A percentile compares a stretch with the other conserved stretches of the same genome.
phyloP scores from a whole-genome alignment of 306 rosid genomes.

The Cicer pinnatifidum region DNA sequence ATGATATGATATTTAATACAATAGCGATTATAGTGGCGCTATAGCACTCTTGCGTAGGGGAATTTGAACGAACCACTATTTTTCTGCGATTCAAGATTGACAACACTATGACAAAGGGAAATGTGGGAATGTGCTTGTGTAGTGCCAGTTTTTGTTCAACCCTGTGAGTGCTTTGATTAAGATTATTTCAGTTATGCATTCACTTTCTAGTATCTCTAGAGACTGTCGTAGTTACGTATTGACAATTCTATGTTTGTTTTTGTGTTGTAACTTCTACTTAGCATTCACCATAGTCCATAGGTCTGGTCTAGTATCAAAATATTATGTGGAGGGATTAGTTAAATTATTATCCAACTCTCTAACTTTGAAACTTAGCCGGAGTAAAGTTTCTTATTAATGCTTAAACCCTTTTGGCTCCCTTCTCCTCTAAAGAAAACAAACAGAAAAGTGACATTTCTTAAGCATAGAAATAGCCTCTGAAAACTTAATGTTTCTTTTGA shows the following conservation, averaged over 20 bases:
- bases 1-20: too few species aligned
- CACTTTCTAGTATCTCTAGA: constrained; percentile 15
- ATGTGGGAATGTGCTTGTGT: background rate
- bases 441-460: constrained; percentile 30
- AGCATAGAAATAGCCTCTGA: constrained; percentile 10
- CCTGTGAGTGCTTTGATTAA: constrained; percentile 25
- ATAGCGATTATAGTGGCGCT: too few species aligned
- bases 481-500: constrained; percentile 45
- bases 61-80: too few species aligned
- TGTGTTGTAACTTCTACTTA: constrained; percentile 11
- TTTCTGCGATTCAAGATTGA: too few species aligned
- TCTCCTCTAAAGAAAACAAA: constrained; percentile 11
- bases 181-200: constrained; percentile 8
- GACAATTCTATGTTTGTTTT: background rate
- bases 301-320: constrained; percentile 1
- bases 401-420: constrained; percentile 5
- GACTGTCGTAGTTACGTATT: background rate
- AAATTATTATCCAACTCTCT: constrained; percentile 1
- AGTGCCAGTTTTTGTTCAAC: constrained; percentile 16
- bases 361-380: constrained; percentile 7
- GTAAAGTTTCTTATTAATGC: constrained; percentile 11
- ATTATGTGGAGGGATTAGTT: constrained; percentile 2
- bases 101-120: background rate
- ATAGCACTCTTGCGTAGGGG: too few species aligned
- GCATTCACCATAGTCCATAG: background rate